phyloP scores from a whole-genome alignment of 2,329 filamentous ascomycete species.

The Aspergillus udagawae region DNA sequence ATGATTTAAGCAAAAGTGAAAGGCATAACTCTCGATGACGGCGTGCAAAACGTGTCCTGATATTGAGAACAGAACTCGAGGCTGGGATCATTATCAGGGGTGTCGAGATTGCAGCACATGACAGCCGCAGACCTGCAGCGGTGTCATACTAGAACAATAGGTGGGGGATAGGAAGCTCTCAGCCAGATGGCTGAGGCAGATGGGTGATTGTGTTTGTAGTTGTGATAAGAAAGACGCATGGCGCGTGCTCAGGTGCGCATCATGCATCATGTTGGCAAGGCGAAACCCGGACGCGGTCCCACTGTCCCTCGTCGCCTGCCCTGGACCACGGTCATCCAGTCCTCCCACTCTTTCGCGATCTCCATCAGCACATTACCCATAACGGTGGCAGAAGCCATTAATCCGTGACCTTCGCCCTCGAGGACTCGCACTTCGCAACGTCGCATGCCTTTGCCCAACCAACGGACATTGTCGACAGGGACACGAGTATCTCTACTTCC shows the following conservation, averaged over 20 bases:
- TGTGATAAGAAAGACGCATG: neutral
- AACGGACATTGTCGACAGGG: conserved; percentile 89
- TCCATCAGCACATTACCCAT: conserved; percentile 96
- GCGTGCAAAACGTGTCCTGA: conserved; percentile 3
- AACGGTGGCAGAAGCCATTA: conserved; percentile 90
- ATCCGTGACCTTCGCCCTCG: conserved; percentile 85
- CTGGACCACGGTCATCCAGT: conserved; percentile 64
- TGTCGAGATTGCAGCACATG: neutral
- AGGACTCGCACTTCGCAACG: conserved; percentile 87
- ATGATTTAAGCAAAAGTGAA: conserved; percentile 10
- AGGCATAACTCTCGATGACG: conserved; percentile 4
- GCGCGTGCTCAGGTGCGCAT: neutral
- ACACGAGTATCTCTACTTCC: conserved; percentile 86
- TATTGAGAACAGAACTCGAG: neutral
- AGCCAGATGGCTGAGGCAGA: neutral
- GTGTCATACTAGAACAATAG: conserved; percentile 3
- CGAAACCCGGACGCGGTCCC: conserved; percentile 19
- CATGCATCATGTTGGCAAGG: conserved; percentile 8
- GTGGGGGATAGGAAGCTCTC: neutral
- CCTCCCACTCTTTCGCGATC: conserved; percentile 90
- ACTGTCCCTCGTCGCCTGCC: conserved; percentile 37
- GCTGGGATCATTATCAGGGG: neutral
- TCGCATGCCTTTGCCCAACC: conserved; percentile 91
- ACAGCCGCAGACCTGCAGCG: conserved; percentile 18
- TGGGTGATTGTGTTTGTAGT: neutral